Evolutionary conservation across 2,329 filamentous ascomycete genomes (phyloP), one percentile per base, ranked within the genome.

Genomic region (Pleoardoris graminearum): DNA sequence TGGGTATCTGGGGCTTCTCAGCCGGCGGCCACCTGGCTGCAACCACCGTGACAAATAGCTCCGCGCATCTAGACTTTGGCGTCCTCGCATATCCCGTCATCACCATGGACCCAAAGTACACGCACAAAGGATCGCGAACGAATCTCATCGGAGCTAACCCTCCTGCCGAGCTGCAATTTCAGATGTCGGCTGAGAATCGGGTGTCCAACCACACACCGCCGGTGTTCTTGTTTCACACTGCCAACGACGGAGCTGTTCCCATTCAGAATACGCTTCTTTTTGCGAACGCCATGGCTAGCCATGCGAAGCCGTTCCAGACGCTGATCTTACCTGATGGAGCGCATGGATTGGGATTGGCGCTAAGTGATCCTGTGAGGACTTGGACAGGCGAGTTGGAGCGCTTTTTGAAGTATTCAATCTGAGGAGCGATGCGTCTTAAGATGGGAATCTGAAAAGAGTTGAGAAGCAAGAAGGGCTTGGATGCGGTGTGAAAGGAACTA

Each of bases 1-100:
- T 53, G 11, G 50, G 50, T 30, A 53, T 53, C 11, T 53, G 50
- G 50, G 50, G 50, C 3, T 53, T 53, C 21, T 49, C 45, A 19
- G 50, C 50, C 7, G 50, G 50, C 4, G 50, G 50, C 1, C 50
- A 53, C 12, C 23, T 53, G 2, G 39, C 50, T 10, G 50, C 50
- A 17, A 49, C 46, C 4, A 53, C 50, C 12, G 45, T 49, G 10
- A 53, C 50, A 12, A 49, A 53, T 16, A 35, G 45, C 6, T 42
- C 41, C 22, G 45, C 44, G 4, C 33, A 45, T 4, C 32, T 53
- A 7, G 50, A 53, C 32, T 53, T 53, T 29, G 50, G 37, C 5
- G 45, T 53, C 16, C 46, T 53, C 14, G 45, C 50, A 7, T 53
- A 49, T 22, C 50, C 50, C 6, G 50, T 53, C 7, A 53, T 53